Conservation (phyloP, 2,329 filamentous ascomycete species). For the Xylaria sp. region DNA sequence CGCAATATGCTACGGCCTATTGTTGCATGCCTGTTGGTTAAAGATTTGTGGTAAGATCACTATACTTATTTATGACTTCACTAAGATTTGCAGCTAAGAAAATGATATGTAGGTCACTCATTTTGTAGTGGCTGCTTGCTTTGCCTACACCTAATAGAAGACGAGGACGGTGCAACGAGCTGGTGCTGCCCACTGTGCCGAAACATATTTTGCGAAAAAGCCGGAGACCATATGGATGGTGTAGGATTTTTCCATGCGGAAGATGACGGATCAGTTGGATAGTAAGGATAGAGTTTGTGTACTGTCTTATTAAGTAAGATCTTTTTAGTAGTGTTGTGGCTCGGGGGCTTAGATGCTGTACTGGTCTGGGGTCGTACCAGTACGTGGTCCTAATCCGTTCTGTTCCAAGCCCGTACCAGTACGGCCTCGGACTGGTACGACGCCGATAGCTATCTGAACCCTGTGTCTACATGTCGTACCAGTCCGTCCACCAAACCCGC, state of each 20-base stretch:
- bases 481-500: no score
- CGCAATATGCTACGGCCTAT: neutral
- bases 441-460: no score
- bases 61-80: neutral
- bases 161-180: neutral
- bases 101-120: neutral
- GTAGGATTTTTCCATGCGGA: neutral
- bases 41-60: neutral
- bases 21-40: neutral
- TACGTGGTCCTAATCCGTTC: no score
- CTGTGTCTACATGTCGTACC: no score
- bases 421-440: no score
- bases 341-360: slow-evolving; percentile 9
- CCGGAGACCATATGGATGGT: neutral
- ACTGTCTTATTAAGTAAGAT: neutral
- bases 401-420: no score
- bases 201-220: neutral
- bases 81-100: neutral
- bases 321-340: neutral
- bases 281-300: neutral
- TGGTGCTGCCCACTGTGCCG: neutral
- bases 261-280: neutral
- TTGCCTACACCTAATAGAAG: neutral
- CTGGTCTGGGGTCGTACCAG: no score
- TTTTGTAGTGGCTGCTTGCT: neutral